Evolutionary conservation across 2,329 filamentous ascomycete genomes (phyloP), one percentile per base, ranked within the genome.

Genomic region (Pleomassaria siparia): DNA sequence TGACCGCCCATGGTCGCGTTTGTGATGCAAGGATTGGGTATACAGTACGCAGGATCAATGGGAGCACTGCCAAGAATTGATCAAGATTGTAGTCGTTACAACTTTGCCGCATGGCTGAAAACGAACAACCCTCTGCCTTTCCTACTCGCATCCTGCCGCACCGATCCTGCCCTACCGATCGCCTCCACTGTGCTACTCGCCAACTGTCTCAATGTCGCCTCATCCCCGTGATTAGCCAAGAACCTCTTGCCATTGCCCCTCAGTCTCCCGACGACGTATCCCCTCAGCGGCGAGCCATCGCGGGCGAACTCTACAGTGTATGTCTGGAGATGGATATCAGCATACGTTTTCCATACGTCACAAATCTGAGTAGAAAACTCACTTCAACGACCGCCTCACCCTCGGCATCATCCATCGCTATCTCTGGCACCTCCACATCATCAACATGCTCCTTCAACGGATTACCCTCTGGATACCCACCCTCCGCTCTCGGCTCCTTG

Each of bases 231-330:
- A 52, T 84, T 84, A 1, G 82, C 81, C 3, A 85, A 49, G 53
- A 85, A 83, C 0, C 82, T 72, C 44, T 75, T 69, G 1, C 71
- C 72, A 45, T 68, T 76, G 1, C 54, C 58, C 43, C 66, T 74
- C 46, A 85, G 53, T 25, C 79, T 70, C 0, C 81, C 82, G 0
- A 85, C 70, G 2, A 85, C 66, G 59, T 77, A 74, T 1, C 76
- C 82, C 24, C 63, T 61, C 12, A 66, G 45, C 0, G 81, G 80
- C 1, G 59, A 70, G 3, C 79, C 79, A 45, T 79, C 72, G 3
- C 81, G 74, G 21, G 70, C 67, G 57, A 78, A 85, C 42, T 83
- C 77, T 1, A 84, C 78, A 0, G 82, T 85, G 46, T 84, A 85
- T 9, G 82, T 84, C 78, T 83, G 28, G 25, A 12, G 7, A 21